Evolutionary conservation across 163 green algal species (phyloP), one percentile per base, ranked within the genome.

Genomic region (Scenedesmus sp.): DNA sequence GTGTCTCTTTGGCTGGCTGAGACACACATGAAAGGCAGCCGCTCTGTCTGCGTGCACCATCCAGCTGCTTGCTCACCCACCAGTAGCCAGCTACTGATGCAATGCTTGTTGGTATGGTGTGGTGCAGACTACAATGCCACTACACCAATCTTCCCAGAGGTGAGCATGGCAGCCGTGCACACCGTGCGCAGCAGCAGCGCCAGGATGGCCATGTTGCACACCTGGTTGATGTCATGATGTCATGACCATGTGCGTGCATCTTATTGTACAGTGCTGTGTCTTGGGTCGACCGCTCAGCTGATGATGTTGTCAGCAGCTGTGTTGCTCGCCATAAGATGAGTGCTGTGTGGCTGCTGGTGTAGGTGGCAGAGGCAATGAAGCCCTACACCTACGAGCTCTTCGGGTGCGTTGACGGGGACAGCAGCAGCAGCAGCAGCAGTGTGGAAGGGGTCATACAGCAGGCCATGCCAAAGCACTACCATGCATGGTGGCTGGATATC

Each of bases 51-150:
- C 65, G 42, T 43, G 70, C 70, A 46, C 70, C n/a, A 44, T 33
- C 30, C 26, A 78, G 22, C 5, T 78, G 3, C n/a, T 43, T n/a
- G n/a, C 68, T 44, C 5, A 49, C 35, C 13, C 72, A 51, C 35
- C 26, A 33, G 72, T 35, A 16, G 18, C 0, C 37, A 33, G 72
- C 33, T 9, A 46, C 35, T n/a, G 3, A 49, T 49, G 72, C 72
- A 49, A 3, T 81, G 35, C 4, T n/a, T 49, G 0, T 15, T 49
- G n/a, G n/a, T 81, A 4, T 24, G 5, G 59, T 30, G 3, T 53
- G 20, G 40, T 56, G 76, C 97, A 35, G 96, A 98, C 59, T 97
- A 97, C 91, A 98, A 97, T 88, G 96, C 94, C 0, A 98, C 96
- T 12, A 98, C 95, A 0, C 96, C 96, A 3, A 95, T 98, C 3